These are phyloP conservation scores for Allantophomopsis lycopodina DNA, from an alignment of 2,329 filamentous ascomycete genomes.

Conservation along the genomic window DNA sequence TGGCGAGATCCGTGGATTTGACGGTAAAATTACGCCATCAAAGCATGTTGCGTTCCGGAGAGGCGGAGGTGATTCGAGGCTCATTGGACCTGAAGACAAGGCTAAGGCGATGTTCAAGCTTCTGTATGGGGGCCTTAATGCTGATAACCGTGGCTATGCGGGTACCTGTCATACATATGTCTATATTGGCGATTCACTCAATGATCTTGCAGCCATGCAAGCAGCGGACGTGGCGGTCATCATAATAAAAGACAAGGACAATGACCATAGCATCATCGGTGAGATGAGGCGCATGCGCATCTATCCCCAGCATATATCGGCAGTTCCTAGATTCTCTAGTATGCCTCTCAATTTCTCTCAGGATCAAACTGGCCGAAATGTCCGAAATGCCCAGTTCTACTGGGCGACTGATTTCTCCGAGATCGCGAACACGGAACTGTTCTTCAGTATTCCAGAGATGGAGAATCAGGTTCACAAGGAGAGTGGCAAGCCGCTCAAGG, in stretches of 20 bases:
- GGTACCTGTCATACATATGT: slow-evolving; percentile 1
- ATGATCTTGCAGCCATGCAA: slow-evolving; percentile 16
- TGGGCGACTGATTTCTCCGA: slow-evolving; percentile 12
- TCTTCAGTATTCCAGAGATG: background rate
- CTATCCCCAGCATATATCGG: no score
- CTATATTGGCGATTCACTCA: slow-evolving; percentile 17
- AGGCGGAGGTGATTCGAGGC: no score
- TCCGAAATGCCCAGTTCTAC: slow-evolving; percentile 2
- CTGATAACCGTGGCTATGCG: background rate
- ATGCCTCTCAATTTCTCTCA: no score
- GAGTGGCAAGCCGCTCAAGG: no score
- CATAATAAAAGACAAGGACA: slow-evolving; percentile 6
- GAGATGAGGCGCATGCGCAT: no score
- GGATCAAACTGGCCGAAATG: no score
- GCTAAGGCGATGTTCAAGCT: slow-evolving; percentile 9
- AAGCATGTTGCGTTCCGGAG: no score
- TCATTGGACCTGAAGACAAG: background rate
- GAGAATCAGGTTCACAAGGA: no score
- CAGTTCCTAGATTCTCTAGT: no score
- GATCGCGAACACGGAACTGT: slow-evolving; percentile 7
- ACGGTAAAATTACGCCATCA: no score
- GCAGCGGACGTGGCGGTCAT: slow-evolving; percentile 9
- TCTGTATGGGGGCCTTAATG: slow-evolving; percentile 2
- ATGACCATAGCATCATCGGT: no score
- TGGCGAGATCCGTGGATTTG: no score